A percentile compares a stretch with the other conserved stretches of the same genome.
Conservation (phyloP, 2,329 filamentous ascomycete species). For the Fusarium piperis region DNA sequence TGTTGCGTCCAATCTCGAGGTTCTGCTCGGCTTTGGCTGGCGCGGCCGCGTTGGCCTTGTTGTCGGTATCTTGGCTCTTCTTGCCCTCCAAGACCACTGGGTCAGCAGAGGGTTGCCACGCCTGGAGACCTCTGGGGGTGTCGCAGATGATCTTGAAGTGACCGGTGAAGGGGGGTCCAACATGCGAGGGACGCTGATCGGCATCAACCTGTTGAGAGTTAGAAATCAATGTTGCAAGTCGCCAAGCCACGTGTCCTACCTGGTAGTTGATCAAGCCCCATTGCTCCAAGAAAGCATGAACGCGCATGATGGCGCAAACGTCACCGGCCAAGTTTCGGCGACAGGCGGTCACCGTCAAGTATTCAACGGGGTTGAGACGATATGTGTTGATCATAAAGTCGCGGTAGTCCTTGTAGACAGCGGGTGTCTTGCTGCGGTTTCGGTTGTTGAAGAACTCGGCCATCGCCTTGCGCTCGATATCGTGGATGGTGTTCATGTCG, state of each 20-base stretch:
- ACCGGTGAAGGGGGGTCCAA: conserved; percentile 95
- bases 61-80: conserved; percentile 75
- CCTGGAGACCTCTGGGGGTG: conserved; percentile 91
- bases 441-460: conserved; percentile 99
- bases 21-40: conserved; percentile 83
- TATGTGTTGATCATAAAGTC: conserved; percentile 99
- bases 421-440: conserved; percentile 96
- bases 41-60: conserved; percentile 71
- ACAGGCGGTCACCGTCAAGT: conserved; percentile 96
- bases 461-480: conserved; percentile 91
- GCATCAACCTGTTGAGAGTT: conserved; percentile 80
- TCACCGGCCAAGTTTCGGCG: conserved; percentile 94
- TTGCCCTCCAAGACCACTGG: conserved; percentile 72
- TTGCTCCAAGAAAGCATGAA: conserved; percentile 96
- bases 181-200: conserved; percentile 92
- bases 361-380: conserved; percentile 92
- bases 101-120: conserved; percentile 90
- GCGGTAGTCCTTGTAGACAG: conserved; percentile 98
- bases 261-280: conserved; percentile 99
- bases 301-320: conserved; percentile 98
- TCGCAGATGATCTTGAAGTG: conserved; percentile 97
- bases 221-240: conserved; percentile 26
- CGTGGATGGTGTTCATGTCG: conserved; percentile 93
- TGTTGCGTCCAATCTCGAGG: conserved; percentile 91
- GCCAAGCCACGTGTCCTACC: conserved; percentile 58